A percentile compares a stretch with the other conserved stretches of the same genome.
These are phyloP conservation scores for Dipodascopsis uninucleata DNA, from an alignment of 805 yeast genomes.

Conservation along the genomic window DNA sequence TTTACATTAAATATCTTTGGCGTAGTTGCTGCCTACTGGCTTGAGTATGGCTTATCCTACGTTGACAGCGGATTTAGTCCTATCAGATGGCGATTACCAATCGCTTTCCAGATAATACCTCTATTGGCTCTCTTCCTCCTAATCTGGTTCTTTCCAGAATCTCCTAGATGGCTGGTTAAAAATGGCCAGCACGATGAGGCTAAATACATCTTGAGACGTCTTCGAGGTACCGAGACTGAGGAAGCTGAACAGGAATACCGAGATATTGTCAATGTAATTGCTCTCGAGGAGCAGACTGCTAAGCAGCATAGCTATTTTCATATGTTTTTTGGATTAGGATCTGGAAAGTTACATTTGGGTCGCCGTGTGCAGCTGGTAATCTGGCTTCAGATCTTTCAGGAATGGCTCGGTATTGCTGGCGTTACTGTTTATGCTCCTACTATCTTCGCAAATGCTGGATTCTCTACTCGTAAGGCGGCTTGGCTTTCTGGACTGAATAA, in stretches of 20 bases:
- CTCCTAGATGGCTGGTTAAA: slow-evolving; percentile 74
- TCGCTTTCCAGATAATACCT: slow-evolving; percentile 60
- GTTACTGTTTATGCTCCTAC: slow-evolving; percentile 42
- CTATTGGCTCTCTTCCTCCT: slow-evolving; percentile 57
- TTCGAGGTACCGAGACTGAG: slow-evolving; percentile 18
- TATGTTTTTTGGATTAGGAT: slow-evolving; percentile 52
- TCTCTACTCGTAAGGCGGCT: slow-evolving; percentile 43
- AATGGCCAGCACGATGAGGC: slow-evolving; percentile 68
- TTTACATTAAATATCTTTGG: slow-evolving; percentile 60
- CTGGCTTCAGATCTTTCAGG: slow-evolving; percentile 40
- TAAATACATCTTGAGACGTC: slow-evolving; percentile 14
- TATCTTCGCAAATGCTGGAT: slow-evolving; percentile 36
- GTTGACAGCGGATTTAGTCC: slow-evolving; percentile 32
- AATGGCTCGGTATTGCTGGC: slow-evolving; percentile 48
- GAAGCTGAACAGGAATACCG: slow-evolving; percentile 20
- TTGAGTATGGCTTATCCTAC: slow-evolving; percentile 60
- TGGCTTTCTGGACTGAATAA: slow-evolving; percentile 46
- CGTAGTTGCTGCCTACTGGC: slow-evolving; percentile 67
- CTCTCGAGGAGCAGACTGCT: slow-evolving; percentile 25
- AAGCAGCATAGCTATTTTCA: slow-evolving; percentile 40
- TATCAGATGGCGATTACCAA: slow-evolving; percentile 67
- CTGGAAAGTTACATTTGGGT: slow-evolving; percentile 42
- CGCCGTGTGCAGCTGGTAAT: slow-evolving; percentile 37
- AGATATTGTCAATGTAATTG: slow-evolving; percentile 24
- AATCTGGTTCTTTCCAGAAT: slow-evolving; percentile 63